phyloP scores from a whole-genome alignment of 2,329 filamentous ascomycete species.

The Colletotrichum salicis region DNA sequence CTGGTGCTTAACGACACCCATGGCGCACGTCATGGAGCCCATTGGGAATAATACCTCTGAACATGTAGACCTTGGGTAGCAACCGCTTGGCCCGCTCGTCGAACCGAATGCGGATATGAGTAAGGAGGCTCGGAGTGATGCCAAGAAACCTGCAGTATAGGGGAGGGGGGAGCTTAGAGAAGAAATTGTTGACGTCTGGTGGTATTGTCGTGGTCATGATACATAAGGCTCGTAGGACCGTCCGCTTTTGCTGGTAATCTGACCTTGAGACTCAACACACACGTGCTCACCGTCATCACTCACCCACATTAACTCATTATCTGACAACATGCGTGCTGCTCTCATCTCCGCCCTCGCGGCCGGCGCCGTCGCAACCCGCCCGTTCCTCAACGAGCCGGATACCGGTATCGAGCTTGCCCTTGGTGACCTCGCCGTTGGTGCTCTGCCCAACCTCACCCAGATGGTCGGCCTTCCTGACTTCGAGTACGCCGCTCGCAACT shows the following conservation, averaged over 20 bases:
- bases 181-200: neutral
- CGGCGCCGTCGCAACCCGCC: slow-evolving; percentile 53
- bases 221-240: slow-evolving; percentile 27
- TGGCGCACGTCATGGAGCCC: slow-evolving; percentile 33
- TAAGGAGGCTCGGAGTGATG: slow-evolving; percentile 4
- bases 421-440: slow-evolving; percentile 45
- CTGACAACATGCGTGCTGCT: slow-evolving; percentile 41
- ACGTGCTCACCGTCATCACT: slow-evolving; percentile 8
- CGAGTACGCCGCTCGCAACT: slow-evolving; percentile 61
- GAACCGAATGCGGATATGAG: slow-evolving; percentile 17
- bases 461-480: slow-evolving; percentile 65
- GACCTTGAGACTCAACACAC: neutral
- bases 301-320: slow-evolving; percentile 27
- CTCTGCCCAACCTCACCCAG: slow-evolving; percentile 54
- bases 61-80: neutral
- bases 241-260: neutral
- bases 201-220: slow-evolving; percentile 3
- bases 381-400: slow-evolving; percentile 57
- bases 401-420: slow-evolving; percentile 56
- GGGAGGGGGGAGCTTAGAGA: neutral
- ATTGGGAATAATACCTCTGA: neutral
- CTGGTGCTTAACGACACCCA: slow-evolving; percentile 14
- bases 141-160: neutral
- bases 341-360: slow-evolving; percentile 44
- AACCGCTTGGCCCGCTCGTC: slow-evolving; percentile 14